These are phyloP conservation scores for Petunia secreta DNA, from an alignment of 257 asterid genomes.

Conservation along the genomic window DNA sequence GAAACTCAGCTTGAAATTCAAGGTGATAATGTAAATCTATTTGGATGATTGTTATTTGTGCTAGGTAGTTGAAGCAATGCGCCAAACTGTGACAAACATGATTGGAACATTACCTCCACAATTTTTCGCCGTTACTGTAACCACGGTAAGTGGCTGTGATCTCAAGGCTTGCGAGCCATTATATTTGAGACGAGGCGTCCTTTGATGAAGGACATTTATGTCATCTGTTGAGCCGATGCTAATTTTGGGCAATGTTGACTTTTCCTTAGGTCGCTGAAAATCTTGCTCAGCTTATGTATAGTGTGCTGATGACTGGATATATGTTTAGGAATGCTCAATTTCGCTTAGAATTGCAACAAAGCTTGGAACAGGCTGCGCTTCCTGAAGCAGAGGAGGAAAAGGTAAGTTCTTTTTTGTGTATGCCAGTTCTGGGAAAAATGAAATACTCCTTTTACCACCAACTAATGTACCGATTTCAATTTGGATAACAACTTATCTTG, in stretches of 20 bases:
- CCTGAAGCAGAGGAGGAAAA: constrained; percentile 75
- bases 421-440: not conserved
- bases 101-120: constrained; percentile 97
- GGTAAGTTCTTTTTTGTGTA: constrained; percentile 42
- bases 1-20: not conserved
- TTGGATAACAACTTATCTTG: not conserved
- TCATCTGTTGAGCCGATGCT: not conserved
- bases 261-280: constrained; percentile 86
- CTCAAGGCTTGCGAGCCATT: constrained; percentile 1
- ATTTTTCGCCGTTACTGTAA: constrained; percentile 86
- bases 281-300: constrained; percentile 96
- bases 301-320: constrained; percentile 98
- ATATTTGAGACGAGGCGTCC: constrained; percentile 3
- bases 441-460: not conserved
- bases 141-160: constrained; percentile 61
- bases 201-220: not conserved
- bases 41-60: not conserved
- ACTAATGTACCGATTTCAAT: not conserved
- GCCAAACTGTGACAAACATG: constrained; percentile 96
- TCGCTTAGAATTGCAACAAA: constrained; percentile 92
- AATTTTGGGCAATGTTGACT: constrained; percentile 30
- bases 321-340: constrained; percentile 94
- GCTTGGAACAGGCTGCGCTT: constrained; percentile 94
- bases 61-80: constrained; percentile 98
- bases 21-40: not conserved